Evolutionary conservation across 1,284 basidiomycete species (phyloP).

Genomic region (Ceratorhiza oryzae-sativae): DNA sequence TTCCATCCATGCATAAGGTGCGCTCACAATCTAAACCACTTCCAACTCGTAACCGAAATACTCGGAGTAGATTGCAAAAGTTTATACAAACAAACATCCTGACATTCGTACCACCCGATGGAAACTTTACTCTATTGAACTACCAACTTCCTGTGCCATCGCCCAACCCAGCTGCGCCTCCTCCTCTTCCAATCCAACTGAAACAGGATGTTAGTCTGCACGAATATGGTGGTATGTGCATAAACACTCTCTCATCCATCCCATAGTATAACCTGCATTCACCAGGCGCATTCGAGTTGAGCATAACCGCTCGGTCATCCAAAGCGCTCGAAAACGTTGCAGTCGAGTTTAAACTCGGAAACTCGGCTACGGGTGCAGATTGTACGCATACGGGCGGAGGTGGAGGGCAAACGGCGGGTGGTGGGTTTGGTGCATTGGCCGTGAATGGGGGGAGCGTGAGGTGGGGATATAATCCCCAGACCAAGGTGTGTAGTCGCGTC

Average conservation of each 20-base stretch:
- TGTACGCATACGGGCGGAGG: constrained; percentile 59
- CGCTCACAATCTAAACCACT: constrained; percentile 46
- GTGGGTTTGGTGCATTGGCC: constrained; percentile 19
- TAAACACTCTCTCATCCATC: neutral
- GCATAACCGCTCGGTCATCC: constrained; percentile 70
- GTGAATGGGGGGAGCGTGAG: constrained; percentile 61
- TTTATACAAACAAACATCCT: constrained; percentile 75
- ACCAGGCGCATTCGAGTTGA: constrained; percentile 75
- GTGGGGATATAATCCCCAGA: constrained; percentile 80
- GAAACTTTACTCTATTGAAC: constrained; percentile 85
- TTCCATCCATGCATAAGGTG: constrained; percentile 93
- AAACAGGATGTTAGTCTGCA: constrained; percentile 67
- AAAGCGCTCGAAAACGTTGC: constrained; percentile 73
- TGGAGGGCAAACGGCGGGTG: neutral
- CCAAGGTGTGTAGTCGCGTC: constrained; percentile 57
- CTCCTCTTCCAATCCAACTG: constrained; percentile 56
- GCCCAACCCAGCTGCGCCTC: constrained; percentile 47
- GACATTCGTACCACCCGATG: constrained; percentile 95
- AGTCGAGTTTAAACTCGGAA: constrained; percentile 77
- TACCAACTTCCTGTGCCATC: constrained; percentile 63
- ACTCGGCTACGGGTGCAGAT: constrained; percentile 70
- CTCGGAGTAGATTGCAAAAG: constrained; percentile 66
- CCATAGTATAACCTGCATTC: constrained; percentile 42
- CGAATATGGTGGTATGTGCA: constrained; percentile 68
- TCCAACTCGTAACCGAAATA: neutral